A percentile compares a stretch with the other conserved stretches of the same genome.
These are phyloP conservation scores for Arachnomyces sp. DNA, from an alignment of 2,329 filamentous ascomycete genomes.

Conservation along the genomic window DNA sequence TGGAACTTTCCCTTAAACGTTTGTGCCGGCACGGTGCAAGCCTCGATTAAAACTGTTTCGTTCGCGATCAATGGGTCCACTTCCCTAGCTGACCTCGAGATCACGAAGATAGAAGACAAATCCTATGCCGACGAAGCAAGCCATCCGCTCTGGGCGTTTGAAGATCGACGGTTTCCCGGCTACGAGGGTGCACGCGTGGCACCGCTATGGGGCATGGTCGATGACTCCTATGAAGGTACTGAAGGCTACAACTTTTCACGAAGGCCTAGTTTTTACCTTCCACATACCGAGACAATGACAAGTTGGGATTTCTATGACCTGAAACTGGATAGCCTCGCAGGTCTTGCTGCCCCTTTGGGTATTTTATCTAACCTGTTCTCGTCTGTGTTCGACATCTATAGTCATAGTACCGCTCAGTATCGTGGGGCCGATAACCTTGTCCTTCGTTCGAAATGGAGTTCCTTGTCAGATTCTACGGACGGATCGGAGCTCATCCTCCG, in stretches of 20 bases:
- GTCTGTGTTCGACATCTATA: too few species aligned
- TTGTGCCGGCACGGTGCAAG: conserved; percentile 31
- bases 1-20: conserved; percentile 34
- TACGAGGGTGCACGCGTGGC: conserved; percentile 10
- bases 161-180: not conserved
- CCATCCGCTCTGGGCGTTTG: conserved; percentile 4
- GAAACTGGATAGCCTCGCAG: too few species aligned
- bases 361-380: too few species aligned
- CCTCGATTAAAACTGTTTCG: conserved; percentile 34
- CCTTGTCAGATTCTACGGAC: conserved; percentile 5
- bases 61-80: conserved; percentile 32
- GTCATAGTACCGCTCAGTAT: too few species aligned
- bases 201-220: conserved; percentile 28
- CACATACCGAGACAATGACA: too few species aligned
- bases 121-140: conserved; percentile 20
- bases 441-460: not conserved
- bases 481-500: conserved; percentile 26
- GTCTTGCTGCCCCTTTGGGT: too few species aligned
- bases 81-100: conserved; percentile 20
- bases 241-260: too few species aligned
- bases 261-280: too few species aligned
- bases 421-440: conserved; percentile 1
- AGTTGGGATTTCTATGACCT: too few species aligned
- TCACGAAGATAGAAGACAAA: conserved; percentile 26
- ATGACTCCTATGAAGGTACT: not conserved